Conservation (phyloP, 2,329 filamentous ascomycete species). For the Sclerotinia minor region DNA sequence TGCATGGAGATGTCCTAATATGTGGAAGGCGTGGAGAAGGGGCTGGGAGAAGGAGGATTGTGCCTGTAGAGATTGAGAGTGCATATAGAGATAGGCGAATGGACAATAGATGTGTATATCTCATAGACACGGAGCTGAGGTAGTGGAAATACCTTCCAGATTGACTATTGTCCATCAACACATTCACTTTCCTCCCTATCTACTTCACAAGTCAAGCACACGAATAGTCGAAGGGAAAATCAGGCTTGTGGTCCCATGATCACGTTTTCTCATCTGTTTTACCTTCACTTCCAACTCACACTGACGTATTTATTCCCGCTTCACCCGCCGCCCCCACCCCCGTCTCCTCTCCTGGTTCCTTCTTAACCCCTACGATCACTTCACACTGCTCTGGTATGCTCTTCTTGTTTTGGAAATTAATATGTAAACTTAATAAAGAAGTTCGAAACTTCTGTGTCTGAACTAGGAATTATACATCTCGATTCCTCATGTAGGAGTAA, state of each 20-base stretch:
- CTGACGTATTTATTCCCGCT: too few species aligned
- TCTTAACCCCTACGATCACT: too few species aligned
- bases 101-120: neutral
- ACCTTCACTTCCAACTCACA: neutral
- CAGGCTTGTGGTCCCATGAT: neutral
- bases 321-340: too few species aligned
- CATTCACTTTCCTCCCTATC: neutral
- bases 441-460: too few species aligned
- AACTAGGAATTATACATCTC: too few species aligned
- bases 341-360: too few species aligned
- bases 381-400: too few species aligned
- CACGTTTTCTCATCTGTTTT: neutral
- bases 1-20: slow-evolving; percentile 38
- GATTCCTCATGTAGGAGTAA: too few species aligned
- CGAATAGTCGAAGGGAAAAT: neutral
- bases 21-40: slow-evolving; percentile 32
- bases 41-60: slow-evolving; percentile 36
- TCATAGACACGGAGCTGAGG: neutral
- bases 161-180: neutral
- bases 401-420: too few species aligned
- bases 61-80: slow-evolving; percentile 20
- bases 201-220: neutral
- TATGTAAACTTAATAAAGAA: too few species aligned
- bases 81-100: neutral
- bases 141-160: too few species aligned